phyloP scores from a whole-genome alignment of 257 asterid genomes.

The Petunia axillaris region DNA sequence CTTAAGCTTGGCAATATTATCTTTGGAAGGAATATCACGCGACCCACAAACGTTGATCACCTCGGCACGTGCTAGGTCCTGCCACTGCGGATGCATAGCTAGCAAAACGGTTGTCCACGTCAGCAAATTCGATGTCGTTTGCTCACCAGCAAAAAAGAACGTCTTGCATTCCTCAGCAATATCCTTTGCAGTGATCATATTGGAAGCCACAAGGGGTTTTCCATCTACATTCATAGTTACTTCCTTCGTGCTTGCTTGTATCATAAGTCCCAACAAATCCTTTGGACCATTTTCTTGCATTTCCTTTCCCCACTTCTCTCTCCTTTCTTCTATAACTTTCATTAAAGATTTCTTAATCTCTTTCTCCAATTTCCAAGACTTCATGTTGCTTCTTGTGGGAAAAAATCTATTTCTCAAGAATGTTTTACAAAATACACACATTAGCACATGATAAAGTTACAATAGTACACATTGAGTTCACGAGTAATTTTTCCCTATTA shows the following conservation, averaged over 20 bases:
- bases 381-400: constrained; percentile 47
- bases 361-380: constrained; percentile 55
- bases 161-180: constrained; percentile 59
- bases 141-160: constrained; percentile 59
- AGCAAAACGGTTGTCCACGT: constrained; percentile 58
- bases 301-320: constrained; percentile 43
- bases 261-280: constrained; percentile 53
- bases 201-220: not conserved
- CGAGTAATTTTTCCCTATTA: too few species aligned
- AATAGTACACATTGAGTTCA: too few species aligned
- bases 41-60: constrained; percentile 54
- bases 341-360: constrained; percentile 50
- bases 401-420: too few species aligned
- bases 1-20: constrained; percentile 47
- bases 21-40: constrained; percentile 51
- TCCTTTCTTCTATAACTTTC: constrained; percentile 47
- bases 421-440: too few species aligned
- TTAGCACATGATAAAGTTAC: too few species aligned
- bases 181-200: constrained; percentile 43
- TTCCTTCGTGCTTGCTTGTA: constrained; percentile 43
- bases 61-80: constrained; percentile 53
- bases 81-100: constrained; percentile 60
- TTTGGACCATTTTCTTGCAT: constrained; percentile 43
- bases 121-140: constrained; percentile 56
- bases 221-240: not conserved